Evolutionary conservation across 495 filamentous ascomycete species (phyloP).

Genomic region (Cairneyella variabilis): DNA sequence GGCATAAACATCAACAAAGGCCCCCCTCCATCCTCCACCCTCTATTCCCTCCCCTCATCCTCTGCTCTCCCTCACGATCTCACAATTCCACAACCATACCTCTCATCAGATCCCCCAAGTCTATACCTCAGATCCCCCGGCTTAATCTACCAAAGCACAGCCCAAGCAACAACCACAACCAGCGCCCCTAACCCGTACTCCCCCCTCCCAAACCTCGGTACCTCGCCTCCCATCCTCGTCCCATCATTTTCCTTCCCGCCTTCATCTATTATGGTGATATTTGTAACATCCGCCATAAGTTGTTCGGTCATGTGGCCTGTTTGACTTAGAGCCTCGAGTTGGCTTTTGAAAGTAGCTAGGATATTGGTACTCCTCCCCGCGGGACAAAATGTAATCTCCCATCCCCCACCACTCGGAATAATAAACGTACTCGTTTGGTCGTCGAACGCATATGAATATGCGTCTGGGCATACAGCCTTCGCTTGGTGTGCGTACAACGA

Average conservation of each 20-base stretch:
- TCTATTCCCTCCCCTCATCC: too few relatives aligned
- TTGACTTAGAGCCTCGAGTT: conserved; percentile 30
- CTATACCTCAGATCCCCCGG: too few relatives aligned
- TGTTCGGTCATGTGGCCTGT: conserved; percentile 9
- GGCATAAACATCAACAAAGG: too few relatives aligned
- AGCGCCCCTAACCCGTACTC: conserved; percentile 23
- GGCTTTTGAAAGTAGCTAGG: conserved; percentile 42
- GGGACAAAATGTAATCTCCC: conserved; percentile 75
- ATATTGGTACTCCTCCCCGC: conserved; percentile 67
- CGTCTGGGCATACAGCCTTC: conserved; percentile 75
- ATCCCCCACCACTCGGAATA: conserved; percentile 66
- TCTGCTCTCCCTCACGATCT: too few relatives aligned
- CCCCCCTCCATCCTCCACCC: too few relatives aligned
- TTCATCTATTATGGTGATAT: conserved; percentile 23
- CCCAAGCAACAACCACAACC: conserved; percentile 24
- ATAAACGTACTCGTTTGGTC: conserved; percentile 73
- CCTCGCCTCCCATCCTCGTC: conserved; percentile 9
- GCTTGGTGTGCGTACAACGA: conserved; percentile 57
- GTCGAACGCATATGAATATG: conserved; percentile 77
- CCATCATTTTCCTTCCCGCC: conserved; percentile 12
- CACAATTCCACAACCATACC: too few relatives aligned
- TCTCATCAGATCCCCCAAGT: too few relatives aligned
- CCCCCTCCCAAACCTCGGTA: neutral
- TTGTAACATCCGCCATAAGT: conserved; percentile 17
- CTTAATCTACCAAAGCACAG: too few relatives aligned